Evolutionary conservation across 2,329 filamentous ascomycete species (phyloP).

Genomic region (Bipolaris zeicola): DNA sequence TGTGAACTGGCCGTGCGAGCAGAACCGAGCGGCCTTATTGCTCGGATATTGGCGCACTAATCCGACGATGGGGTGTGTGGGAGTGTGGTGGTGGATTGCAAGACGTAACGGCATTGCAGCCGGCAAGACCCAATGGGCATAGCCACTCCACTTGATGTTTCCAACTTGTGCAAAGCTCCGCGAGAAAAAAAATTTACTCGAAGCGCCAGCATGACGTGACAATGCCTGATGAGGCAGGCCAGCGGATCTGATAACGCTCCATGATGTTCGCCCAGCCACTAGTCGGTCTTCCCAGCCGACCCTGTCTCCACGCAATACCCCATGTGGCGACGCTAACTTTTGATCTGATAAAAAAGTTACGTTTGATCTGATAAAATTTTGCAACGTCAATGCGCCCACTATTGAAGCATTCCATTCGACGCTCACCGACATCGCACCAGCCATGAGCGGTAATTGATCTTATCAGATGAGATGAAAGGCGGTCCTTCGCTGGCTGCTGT

Average conservation of each 20-base stretch:
- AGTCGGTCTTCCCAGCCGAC: slow-evolving; percentile 7
- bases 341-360: slow-evolving; percentile 34
- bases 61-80: slow-evolving; percentile 1
- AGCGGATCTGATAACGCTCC: slow-evolving; percentile 23
- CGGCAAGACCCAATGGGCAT: not conserved
- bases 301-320: slow-evolving; percentile 12
- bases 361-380: slow-evolving; percentile 30
- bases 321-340: slow-evolving; percentile 7
- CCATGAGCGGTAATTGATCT: slow-evolving; percentile 18
- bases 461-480: slow-evolving; percentile 36
- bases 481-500: slow-evolving; percentile 6
- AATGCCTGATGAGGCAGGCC: slow-evolving; percentile 9
- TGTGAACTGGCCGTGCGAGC: not conserved
- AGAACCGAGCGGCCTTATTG: slow-evolving; percentile 8
- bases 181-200: slow-evolving; percentile 9
- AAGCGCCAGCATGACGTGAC: slow-evolving; percentile 14
- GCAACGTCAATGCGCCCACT: not conserved
- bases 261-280: slow-evolving; percentile 15
- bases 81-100: slow-evolving; percentile 17
- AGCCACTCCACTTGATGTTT: slow-evolving; percentile 8
- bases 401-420: slow-evolving; percentile 1
- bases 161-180: slow-evolving; percentile 9
- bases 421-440: slow-evolving; percentile 25
- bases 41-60: slow-evolving; percentile 17
- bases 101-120: slow-evolving; percentile 26